Conservation (phyloP, 257 asterid genomes). For the Ehretia macrophylla region DNA sequence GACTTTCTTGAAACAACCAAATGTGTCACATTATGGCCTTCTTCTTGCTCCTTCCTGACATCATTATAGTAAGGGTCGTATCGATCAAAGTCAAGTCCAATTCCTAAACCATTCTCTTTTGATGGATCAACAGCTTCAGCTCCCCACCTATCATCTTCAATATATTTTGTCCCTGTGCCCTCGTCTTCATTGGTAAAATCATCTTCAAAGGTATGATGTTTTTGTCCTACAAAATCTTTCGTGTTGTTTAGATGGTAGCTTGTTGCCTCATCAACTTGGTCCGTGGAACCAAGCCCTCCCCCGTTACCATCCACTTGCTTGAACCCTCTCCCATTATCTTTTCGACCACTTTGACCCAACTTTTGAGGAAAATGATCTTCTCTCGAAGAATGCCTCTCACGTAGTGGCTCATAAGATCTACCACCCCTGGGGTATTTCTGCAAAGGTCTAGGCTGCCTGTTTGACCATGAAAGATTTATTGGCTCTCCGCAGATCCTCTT, state of each 20-base stretch:
- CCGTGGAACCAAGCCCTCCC: slow-evolving; percentile 23
- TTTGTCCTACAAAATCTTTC: slow-evolving; percentile 15
- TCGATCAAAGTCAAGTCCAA: slow-evolving; percentile 40
- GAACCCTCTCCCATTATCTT: slow-evolving; percentile 17
- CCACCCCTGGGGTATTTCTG: slow-evolving; percentile 32
- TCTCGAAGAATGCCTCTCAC: slow-evolving; percentile 22
- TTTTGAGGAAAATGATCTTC: slow-evolving; percentile 19
- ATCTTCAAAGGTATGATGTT: slow-evolving; percentile 12
- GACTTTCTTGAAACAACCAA: slow-evolving; percentile 15
- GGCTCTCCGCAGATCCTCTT: slow-evolving; percentile 56
- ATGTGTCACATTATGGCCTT: slow-evolving; percentile 7
- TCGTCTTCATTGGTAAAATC: slow-evolving; percentile 19
- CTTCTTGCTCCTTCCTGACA: slow-evolving; percentile 28
- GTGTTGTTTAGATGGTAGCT: slow-evolving; percentile 15
- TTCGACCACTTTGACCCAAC: slow-evolving; percentile 19
- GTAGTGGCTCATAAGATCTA: slow-evolving; percentile 21
- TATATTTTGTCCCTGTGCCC: slow-evolving; percentile 19
- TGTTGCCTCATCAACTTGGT: slow-evolving; percentile 23
- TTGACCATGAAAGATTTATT: slow-evolving; percentile 56
- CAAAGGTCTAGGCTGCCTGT: slow-evolving; percentile 41
- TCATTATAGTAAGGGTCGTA: slow-evolving; percentile 46
- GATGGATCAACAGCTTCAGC: slow-evolving; percentile 22
- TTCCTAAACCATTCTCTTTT: slow-evolving; percentile 20
- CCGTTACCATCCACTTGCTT: slow-evolving; percentile 16
- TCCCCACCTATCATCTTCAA: slow-evolving; percentile 40